These are phyloP conservation scores for Zea mays DNA, from an alignment of 176 grass and related monocot genomes.

Conservation along the genomic window Zm-B73-REFERENCE-NAM-5.0 NC_050097.1:65314001-65314500, in stretches of 20 bases:
- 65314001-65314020: too few species aligned
- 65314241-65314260: conserved; percentile 11
- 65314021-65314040: too few species aligned
- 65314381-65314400: background rate
- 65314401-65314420: background rate
- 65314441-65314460: background rate
- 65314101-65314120: background rate
- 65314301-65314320: conserved; percentile 21
- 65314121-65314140: background rate
- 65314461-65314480: too few species aligned
- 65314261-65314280: conserved; percentile 1
- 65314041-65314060: too few species aligned
- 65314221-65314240: conserved; percentile 21
- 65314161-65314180: conserved; percentile 28
- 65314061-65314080: too few species aligned
- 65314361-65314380: too few species aligned
- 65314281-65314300: conserved; percentile 30
- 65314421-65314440: background rate
- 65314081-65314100: too few species aligned
- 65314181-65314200: background rate
- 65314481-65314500: too few species aligned
- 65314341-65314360: background rate
- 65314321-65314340: conserved; percentile 3
- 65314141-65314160: conserved; percentile 16
- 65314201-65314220: background rate